Conservation (phyloP, 1,139 yeast species). For the Candida neerlandica region DNA sequence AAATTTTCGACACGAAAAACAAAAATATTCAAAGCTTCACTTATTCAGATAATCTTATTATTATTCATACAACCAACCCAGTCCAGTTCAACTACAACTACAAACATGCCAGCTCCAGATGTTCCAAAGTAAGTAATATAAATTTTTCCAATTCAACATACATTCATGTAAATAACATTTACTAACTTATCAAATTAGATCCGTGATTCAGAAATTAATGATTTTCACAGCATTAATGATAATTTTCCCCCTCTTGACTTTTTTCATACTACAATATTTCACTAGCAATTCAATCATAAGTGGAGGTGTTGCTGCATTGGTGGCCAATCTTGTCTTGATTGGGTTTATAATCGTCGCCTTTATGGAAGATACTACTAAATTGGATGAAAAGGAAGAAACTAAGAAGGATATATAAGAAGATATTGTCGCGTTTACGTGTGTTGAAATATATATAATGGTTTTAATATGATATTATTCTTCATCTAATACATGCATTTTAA, state of each 20-base stretch:
- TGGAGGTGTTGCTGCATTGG: constrained; percentile 88
- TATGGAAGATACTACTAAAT: constrained; percentile 63
- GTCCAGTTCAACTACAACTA: not conserved
- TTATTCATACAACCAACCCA: not conserved
- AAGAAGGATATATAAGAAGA: constrained; percentile 15
- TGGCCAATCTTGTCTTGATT: constrained; percentile 83
- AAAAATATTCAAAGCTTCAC: not conserved
- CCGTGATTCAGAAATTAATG: constrained; percentile 72
- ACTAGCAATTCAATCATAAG: constrained; percentile 68
- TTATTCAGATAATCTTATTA: not conserved
- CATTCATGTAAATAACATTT: not conserved
- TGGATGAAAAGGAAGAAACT: constrained; percentile 24
- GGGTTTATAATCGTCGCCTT: constrained; percentile 89
- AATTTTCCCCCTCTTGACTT: constrained; percentile 69
- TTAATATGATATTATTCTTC: too few relatives aligned
- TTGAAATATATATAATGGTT: not conserved
- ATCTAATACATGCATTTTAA: too few relatives aligned
- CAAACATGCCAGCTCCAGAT: constrained; percentile 42
- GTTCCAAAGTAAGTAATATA: constrained; percentile 56
- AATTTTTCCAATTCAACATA: too few relatives aligned
- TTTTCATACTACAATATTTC: constrained; percentile 63
- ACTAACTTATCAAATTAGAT: constrained; percentile 34
- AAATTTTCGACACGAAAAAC: not conserved
- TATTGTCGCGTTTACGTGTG: constrained; percentile 2
- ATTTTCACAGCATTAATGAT: constrained; percentile 92